Evolutionary conservation across 1,284 basidiomycete genomes (phyloP).

Genomic region (Moniliophthora roreri): DNA sequence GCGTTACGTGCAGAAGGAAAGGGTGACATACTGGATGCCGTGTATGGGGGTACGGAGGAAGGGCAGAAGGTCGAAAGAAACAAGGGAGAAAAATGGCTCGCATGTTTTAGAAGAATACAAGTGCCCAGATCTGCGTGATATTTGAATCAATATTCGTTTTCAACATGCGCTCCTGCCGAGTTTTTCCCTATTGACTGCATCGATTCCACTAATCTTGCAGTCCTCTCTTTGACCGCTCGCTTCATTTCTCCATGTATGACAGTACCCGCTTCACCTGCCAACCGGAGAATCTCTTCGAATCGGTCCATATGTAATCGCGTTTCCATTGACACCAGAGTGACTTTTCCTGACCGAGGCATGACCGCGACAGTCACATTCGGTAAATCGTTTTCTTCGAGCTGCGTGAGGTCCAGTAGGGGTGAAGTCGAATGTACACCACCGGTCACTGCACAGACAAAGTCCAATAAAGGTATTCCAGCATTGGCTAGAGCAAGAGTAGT

Average conservation of each 20-base stretch:
- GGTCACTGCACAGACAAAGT: constrained; percentile 88
- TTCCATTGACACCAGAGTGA: constrained; percentile 91
- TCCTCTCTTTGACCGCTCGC: constrained; percentile 65
- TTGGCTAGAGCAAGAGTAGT: constrained; percentile 90
- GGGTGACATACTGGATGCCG: constrained; percentile 76
- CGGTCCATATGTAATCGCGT: constrained; percentile 92
- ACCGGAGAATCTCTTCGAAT: constrained; percentile 84
- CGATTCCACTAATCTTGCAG: constrained; percentile 57
- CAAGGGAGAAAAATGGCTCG: constrained; percentile 85
- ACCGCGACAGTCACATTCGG: constrained; percentile 88
- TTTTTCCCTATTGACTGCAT: constrained; percentile 30
- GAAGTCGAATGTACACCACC: constrained; percentile 79
- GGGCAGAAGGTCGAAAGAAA: constrained; percentile 97
- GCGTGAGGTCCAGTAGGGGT: constrained; percentile 84
- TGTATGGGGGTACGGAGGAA: constrained; percentile 89
- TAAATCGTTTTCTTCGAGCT: constrained; percentile 87
- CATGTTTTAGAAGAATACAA: constrained; percentile 74
- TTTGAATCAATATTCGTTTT: constrained; percentile 29
- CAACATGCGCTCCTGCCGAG: constrained; percentile 28
- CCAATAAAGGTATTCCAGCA: constrained; percentile 88
- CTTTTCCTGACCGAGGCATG: constrained; percentile 80
- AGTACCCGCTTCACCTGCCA: constrained; percentile 77
- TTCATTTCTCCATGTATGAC: constrained; percentile 89
- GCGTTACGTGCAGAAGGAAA: constrained; percentile 72
- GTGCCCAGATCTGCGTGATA: constrained; percentile 28